Base-by-base conservation (phyloP, 2,329 filamentous ascomycete species). In the Trichoderma endophyticum region DNA sequence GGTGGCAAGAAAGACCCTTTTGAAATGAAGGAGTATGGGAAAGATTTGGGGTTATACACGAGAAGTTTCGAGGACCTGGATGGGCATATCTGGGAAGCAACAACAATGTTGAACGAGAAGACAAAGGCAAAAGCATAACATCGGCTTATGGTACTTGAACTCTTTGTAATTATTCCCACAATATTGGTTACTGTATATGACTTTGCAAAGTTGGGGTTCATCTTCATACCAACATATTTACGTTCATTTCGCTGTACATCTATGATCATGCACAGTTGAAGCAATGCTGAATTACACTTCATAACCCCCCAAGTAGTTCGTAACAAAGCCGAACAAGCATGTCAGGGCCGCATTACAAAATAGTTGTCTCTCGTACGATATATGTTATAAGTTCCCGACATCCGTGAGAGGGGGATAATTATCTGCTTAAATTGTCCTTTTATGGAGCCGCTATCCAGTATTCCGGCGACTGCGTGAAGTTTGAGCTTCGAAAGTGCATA, bases 1-100 rank as follows among this genome's bases (percentile, higher is more conserved):
- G 76, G 75, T 15, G 76, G 75, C 3, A 68, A 68, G 60, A 56
- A 56, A 14, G 75, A 77, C 48, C 76, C 75, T 1, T 77, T 73
- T 34, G 69, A 34, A 6, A 62, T 76, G 48, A 32, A 71, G 15
- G 65, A 66, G 6, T 70, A 75, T 59, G 76, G 76, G 3, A 57
- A 63, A n/a, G 70, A 62, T 3, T 62, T 57, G 14, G 74, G 75
- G 12, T 73, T 77, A 72, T 77, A 77, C 51, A 57, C 71, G 3
- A 74, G 76, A 18, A 75, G 74, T 30, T 76, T 75, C 59, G 68
- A 73, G 28, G 75, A 77, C 39, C n/a, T 75, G 51, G 75, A 76
- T 70, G 75, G 75, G 3, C 75, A 77, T 61, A 75, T 76, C n/a
- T 77, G 76, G 76, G 76, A 77, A 72, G 73, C 68, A 21, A 73